These are phyloP conservation scores for Yarrowia porcina DNA, from an alignment of 805 yeast genomes.

Conservation along the genomic window DNA sequence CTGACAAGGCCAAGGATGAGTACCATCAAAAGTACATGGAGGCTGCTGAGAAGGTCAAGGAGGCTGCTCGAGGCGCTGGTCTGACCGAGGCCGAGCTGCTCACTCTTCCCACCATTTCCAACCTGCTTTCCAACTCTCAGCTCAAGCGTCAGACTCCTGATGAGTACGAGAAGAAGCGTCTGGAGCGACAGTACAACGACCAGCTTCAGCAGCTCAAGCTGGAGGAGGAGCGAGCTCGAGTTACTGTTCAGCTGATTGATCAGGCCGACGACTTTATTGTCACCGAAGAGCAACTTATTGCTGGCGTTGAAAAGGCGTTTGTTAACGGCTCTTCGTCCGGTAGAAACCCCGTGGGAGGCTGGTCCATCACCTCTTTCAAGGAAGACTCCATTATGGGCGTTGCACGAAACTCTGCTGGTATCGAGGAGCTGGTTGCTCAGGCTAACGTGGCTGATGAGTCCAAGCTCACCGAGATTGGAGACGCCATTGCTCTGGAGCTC, in stretches of 20 bases:
- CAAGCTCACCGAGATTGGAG: conserved; percentile 27
- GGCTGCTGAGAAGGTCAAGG: conserved; percentile 28
- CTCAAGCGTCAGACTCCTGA: conserved; percentile 70
- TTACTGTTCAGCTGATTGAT: conserved; percentile 68
- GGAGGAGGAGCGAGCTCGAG: conserved; percentile 52
- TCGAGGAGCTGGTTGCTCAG: conserved; percentile 6
- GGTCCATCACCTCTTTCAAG: conserved; percentile 12
- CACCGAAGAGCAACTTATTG: conserved; percentile 61
- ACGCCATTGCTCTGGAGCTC: conserved; percentile 27
- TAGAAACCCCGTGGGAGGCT: conserved; percentile 19
- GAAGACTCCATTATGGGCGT: conserved; percentile 23
- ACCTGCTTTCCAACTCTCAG: conserved; percentile 54
- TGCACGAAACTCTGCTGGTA: not conserved
- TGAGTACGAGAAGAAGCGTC: conserved; percentile 54
- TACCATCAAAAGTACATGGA: not conserved
- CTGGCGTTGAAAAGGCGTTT: conserved; percentile 58
- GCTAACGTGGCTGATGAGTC: not conserved
- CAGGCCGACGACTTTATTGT: conserved; percentile 65
- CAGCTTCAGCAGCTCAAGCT: conserved; percentile 50
- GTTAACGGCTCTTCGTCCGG: conserved; percentile 24
- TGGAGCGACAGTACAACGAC: conserved; percentile 68
- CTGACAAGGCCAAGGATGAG: not conserved
- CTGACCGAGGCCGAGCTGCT: conserved; percentile 48
- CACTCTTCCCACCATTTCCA: conserved; percentile 76
- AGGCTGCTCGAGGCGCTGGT: conserved; percentile 37